Conservation (phyloP, 192 early-diverging fungal genomes). For the Lobulomyces angularis region DNA sequence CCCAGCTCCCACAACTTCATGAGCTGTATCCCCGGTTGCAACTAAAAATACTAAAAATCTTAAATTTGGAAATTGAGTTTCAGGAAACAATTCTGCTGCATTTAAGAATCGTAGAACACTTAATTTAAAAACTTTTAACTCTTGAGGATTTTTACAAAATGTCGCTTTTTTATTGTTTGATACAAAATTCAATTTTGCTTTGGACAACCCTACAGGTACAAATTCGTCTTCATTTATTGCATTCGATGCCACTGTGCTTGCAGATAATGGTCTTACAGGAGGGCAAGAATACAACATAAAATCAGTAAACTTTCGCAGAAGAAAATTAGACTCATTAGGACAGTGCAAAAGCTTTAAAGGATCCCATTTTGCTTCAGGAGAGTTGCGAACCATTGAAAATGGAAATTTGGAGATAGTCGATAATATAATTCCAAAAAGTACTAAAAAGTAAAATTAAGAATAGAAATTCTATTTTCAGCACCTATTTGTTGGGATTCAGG, state of each 20-base stretch:
- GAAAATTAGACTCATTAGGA: constrained; percentile 37
- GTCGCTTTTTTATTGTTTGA: constrained; percentile 62
- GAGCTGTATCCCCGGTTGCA: constrained; percentile 56
- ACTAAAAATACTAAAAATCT: constrained; percentile 47
- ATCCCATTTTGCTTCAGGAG: too few species aligned
- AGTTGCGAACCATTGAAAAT: too few species aligned
- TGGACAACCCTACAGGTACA: constrained; percentile 46
- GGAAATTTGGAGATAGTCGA: too few species aligned
- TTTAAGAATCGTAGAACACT: constrained; percentile 9
- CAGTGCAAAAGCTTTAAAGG: too few species aligned
- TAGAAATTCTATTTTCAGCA: too few species aligned
- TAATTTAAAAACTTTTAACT: constrained; percentile 22
- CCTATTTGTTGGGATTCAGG: constrained; percentile 42
- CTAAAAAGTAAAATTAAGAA: too few species aligned
- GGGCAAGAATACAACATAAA: constrained; percentile 50
- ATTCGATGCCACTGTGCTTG: background rate
- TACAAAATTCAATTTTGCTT: constrained; percentile 34
- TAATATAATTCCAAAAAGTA: too few species aligned
- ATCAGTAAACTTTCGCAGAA: constrained; percentile 46
- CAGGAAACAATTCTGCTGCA: constrained; percentile 14
- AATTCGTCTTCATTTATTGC: background rate
- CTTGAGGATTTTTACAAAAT: constrained; percentile 36
- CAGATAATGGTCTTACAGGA: constrained; percentile 12
- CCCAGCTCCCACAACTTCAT: constrained; percentile 52
- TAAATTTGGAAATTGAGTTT: constrained; percentile 31